phyloP scores from a whole-genome alignment of 192 early-diverging fungal species.

The Entrophospora sp. region DNA sequence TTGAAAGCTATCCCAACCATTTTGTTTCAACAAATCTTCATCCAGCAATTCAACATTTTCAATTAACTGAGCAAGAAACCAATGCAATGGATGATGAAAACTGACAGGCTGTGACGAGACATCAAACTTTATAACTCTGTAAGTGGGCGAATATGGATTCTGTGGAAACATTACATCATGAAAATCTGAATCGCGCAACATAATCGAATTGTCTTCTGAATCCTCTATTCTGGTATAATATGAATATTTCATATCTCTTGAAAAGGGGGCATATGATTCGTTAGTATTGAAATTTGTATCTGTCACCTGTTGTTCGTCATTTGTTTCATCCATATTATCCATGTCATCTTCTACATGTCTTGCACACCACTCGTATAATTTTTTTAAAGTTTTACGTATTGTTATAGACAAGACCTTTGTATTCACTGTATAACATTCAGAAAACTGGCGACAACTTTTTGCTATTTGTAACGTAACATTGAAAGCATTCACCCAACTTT shows the following conservation, averaged over 20 bases:
- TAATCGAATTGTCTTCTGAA: background rate
- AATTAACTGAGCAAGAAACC: conserved; percentile 77
- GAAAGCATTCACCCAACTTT: conserved; percentile 88
- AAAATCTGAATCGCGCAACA: conserved; percentile 18
- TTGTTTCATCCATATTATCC: conserved; percentile 21
- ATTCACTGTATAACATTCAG: conserved; percentile 57
- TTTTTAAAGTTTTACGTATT: conserved; percentile 49
- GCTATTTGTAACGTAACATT: conserved; percentile 80
- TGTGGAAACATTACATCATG: conserved; percentile 36
- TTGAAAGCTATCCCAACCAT: conserved; percentile 51
- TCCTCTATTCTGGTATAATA: conserved; percentile 14
- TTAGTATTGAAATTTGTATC: background rate
- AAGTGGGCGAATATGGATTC: conserved; percentile 22
- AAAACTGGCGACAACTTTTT: conserved; percentile 72
- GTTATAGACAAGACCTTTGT: conserved; percentile 48
- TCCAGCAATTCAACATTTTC: conserved; percentile 56
- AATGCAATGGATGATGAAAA: conserved; percentile 89
- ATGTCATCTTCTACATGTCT: conserved; percentile 43
- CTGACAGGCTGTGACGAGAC: conserved; percentile 59
- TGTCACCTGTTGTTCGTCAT: background rate
- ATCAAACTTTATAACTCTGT: conserved; percentile 48
- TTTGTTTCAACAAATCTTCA: conserved; percentile 41
- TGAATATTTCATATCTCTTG: background rate
- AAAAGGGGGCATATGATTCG: conserved; percentile 2
- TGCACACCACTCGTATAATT: conserved; percentile 44